Evolutionary conservation across 129 eudicot species (phyloP).

Genomic region (Centella asiatica): DNA sequence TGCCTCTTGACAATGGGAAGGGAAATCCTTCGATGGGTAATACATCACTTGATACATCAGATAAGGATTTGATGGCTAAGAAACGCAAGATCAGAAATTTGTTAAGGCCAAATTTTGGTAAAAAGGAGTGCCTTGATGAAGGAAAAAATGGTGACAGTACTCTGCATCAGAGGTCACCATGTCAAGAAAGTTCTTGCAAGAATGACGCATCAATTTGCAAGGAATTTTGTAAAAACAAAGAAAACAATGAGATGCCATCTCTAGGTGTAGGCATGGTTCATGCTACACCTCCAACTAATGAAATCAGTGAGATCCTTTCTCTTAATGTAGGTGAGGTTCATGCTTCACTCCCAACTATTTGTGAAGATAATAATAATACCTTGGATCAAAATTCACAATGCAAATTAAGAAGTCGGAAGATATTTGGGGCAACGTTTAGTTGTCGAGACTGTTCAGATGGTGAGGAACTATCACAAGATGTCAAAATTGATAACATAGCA

Average conservation of each 20-base stretch:
- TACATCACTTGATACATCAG: slow-evolving; percentile 8
- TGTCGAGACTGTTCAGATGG: slow-evolving; percentile 5
- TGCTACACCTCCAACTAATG: background rate
- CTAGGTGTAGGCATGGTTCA: background rate
- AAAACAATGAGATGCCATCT: background rate
- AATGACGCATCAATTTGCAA: slow-evolving; percentile 7
- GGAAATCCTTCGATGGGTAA: background rate
- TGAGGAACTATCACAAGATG: background rate
- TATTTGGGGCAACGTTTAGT: background rate
- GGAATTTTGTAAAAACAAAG: slow-evolving; percentile 7
- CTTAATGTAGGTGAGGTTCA: background rate
- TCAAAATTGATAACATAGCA: background rate
- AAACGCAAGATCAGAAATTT: slow-evolving; percentile 40
- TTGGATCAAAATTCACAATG: slow-evolving; percentile 2
- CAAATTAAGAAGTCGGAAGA: slow-evolving; percentile 4
- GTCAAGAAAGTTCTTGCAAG: background rate
- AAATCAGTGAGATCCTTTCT: background rate
- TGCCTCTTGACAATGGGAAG: background rate
- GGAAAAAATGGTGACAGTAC: background rate
- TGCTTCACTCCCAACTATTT: background rate
- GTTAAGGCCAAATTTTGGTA: slow-evolving; percentile 43
- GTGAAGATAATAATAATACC: slow-evolving; percentile 6
- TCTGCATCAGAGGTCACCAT: background rate
- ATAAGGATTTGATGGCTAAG: slow-evolving; percentile 6
- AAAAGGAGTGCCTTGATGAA: slow-evolving; percentile 13